Base-by-base conservation (phyloP, 345 rosid genomes). In the Lenwebbia sp. region DNA sequence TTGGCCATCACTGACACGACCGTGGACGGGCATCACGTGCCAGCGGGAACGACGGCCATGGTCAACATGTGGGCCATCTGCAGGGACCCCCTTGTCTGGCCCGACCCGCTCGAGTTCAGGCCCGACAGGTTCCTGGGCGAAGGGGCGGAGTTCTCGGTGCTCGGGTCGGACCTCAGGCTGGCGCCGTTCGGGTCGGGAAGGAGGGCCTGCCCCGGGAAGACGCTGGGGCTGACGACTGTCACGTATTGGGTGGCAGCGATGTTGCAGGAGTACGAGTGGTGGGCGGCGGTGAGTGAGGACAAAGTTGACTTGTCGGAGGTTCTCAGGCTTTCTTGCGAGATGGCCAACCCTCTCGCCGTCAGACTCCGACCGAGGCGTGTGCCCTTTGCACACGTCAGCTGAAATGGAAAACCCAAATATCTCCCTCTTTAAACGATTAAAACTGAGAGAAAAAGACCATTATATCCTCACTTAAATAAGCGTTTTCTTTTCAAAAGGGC, bases 21-120 rank as follows among this genome's bases (percentile, higher is more conserved):
- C n/a, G 88, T 94, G 37, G 98, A 93, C 85, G 98, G 98, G 76
- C 86, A 92, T 90, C 89, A 90, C 91, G 95, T 96, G 91, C 98
- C 99, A 4, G 51, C 54, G n/a, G 96, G 99, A 88, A 96, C 99
- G 89, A 96, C 97, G 1, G 97, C 98, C 5, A 95, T 95, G 97
- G 98, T 96, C 83, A 96, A 96, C 89, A 96, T 96, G 99, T 96
- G 99, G 99, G 99, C 99, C 90, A 94, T 96, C 33, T 86, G 93
- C 7, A 88, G 96, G 92, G 99, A 96, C 91, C 95, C 94, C 22
- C 85, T 91, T 6, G 90, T 90, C 82, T 96, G 99, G 99, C 86
- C 70, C 8, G 91, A 95, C 92, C 96, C 99, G 14, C 90, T 92
- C 70, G 87, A 88, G 88, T 95, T 94, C 87, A 90, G 84, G 88